phyloP scores from a whole-genome alignment of 371 early-diverging fungal species.

The Lichtheimia corymbifera region DNA sequence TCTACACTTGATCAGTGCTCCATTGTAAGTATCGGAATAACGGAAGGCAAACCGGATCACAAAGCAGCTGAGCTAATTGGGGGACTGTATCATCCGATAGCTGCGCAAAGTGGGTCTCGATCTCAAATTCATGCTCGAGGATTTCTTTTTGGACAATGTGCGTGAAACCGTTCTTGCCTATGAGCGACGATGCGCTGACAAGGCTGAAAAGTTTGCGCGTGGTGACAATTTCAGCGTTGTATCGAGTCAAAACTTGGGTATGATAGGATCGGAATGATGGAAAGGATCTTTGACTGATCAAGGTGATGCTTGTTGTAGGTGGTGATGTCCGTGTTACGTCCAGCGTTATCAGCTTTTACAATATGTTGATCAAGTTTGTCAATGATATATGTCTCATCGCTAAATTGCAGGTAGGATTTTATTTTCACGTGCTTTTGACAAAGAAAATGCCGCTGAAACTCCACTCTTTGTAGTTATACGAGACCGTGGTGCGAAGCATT shows the following conservation, averaged over 20 bases:
- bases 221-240: conserved; percentile 65
- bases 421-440: conserved; percentile 1
- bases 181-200: conserved; percentile 51
- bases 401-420: conserved; percentile 54
- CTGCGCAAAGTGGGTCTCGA: conserved; percentile 79
- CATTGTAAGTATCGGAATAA: conserved; percentile 49
- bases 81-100: conserved; percentile 31
- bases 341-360: conserved; percentile 65
- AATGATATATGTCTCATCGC: conserved; percentile 74
- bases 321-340: conserved; percentile 52
- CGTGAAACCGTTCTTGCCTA: conserved; percentile 67
- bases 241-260: conserved; percentile 61
- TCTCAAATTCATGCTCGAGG: conserved; percentile 81
- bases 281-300: neutral
- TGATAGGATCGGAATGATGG: neutral
- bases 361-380: conserved; percentile 77
- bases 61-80: neutral
- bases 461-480: conserved; percentile 29
- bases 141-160: conserved; percentile 74
- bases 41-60: neutral
- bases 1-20: conserved; percentile 74
- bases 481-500: conserved; percentile 42
- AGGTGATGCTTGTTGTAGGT: conserved; percentile 17
- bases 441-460: neutral
- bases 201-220: conserved; percentile 58